Percentiles rank a stretch among this genome's conserved stretches.
These are phyloP conservation scores for Phycomyces blakesleeanus DNA, from an alignment of 192 early-diverging fungal genomes.

Conservation along the genomic window DNA sequence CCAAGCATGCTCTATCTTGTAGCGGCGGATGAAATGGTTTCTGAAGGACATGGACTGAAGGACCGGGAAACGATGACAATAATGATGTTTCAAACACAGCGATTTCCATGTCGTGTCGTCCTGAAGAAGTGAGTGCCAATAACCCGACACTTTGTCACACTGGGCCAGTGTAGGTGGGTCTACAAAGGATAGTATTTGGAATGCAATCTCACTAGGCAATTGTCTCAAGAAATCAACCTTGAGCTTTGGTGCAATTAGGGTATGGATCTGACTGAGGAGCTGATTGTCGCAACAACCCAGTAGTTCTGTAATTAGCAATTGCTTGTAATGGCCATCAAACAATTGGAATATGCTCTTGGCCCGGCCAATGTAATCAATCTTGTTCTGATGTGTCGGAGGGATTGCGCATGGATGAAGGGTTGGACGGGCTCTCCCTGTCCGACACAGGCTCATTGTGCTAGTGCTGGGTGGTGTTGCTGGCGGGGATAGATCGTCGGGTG, in stretches of 20 bases:
- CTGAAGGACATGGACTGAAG: conserved; percentile 38
- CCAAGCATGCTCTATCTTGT: conserved; percentile 55
- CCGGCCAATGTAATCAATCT: conserved; percentile 21
- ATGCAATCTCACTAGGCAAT: conserved; percentile 67
- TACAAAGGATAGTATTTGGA: conserved; percentile 83
- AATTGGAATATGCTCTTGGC: conserved; percentile 37
- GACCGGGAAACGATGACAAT: conserved; percentile 6
- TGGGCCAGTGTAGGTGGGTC: conserved; percentile 77
- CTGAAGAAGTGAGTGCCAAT: conserved; percentile 50
- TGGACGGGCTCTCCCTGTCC: conserved; percentile 2
- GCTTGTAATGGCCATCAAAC: conserved; percentile 30
- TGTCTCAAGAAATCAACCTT: conserved; percentile 87
- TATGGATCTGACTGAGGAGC: conserved; percentile 45
- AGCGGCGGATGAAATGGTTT: conserved; percentile 49
- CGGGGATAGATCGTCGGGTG: conserved; percentile 31
- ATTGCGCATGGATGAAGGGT: not conserved
- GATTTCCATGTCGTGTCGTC: conserved; percentile 44
- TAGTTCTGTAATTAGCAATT: conserved; percentile 40
- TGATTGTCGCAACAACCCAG: conserved; percentile 44
- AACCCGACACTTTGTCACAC: conserved; percentile 65
- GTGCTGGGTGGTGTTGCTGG: conserved; percentile 35
- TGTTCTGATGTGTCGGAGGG: conserved; percentile 3
- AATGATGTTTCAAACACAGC: conserved; percentile 36
- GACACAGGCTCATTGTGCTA: not conserved
- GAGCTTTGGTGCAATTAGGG: conserved; percentile 57